These are phyloP conservation scores for Kwoniella heveanensis DNA, from an alignment of 768 basidiomycete genomes.

Conservation along the genomic window DNA sequence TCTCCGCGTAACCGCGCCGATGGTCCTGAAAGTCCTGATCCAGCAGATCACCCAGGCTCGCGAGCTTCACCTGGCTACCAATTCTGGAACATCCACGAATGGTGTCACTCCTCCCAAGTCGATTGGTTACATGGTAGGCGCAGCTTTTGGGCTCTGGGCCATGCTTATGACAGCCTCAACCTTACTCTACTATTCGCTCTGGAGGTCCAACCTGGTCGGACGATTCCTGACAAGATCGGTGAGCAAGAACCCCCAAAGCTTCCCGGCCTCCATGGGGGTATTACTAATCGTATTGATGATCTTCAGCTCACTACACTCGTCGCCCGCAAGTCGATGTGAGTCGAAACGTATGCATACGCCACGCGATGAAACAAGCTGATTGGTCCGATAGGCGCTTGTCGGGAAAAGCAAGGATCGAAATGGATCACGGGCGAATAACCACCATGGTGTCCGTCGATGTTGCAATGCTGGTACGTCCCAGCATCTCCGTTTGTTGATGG, in stretches of 20 bases:
- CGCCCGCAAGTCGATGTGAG: conserved; percentile 1
- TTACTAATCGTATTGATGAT: no score
- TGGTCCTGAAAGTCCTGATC: conserved; percentile 31
- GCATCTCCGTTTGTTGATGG: no score
- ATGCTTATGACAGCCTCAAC: not conserved
- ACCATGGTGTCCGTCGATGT: conserved; percentile 65
- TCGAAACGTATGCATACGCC: not conserved
- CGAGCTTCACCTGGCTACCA: conserved; percentile 56
- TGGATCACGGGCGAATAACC: conserved; percentile 68
- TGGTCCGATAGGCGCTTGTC: conserved; percentile 61
- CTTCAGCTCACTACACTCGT: not conserved
- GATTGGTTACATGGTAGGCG: conserved; percentile 63
- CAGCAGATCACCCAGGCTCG: conserved; percentile 23
- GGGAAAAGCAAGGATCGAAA: conserved; percentile 63
- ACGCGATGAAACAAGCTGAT: not conserved
- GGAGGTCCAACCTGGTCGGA: not conserved
- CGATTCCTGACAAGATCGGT: not conserved
- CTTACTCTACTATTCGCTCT: not conserved
- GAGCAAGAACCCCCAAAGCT: not conserved
- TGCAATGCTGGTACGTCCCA: conserved; percentile 13
- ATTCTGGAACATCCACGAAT: conserved; percentile 19
- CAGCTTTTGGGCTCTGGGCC: conserved; percentile 1
- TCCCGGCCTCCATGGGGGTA: no score
- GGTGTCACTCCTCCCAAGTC: conserved; percentile 56
- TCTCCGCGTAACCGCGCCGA: conserved; percentile 26